Conservation (phyloP, 176 grass and related monocot species). For the Echinochloa phyllopogon region DNA sequence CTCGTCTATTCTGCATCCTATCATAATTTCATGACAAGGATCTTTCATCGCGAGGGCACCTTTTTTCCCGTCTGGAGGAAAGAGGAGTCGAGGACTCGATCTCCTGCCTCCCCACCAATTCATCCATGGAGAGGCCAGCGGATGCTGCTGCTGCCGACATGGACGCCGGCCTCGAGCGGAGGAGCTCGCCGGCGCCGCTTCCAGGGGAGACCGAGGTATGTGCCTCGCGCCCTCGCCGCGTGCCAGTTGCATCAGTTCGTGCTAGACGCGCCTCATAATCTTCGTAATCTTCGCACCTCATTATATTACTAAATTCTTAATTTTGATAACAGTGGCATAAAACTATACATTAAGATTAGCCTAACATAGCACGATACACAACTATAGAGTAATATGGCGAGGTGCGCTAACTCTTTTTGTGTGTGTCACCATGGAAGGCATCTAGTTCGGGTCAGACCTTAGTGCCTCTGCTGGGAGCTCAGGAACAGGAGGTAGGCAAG, state of each 20-base stretch:
- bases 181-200: background rate
- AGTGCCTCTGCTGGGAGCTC: background rate
- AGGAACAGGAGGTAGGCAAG: background rate
- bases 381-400: background rate
- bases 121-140: background rate
- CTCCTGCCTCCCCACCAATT: background rate
- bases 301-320: no score
- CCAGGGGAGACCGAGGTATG: conserved; percentile 29
- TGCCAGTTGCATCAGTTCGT: background rate
- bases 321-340: no score
- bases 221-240: background rate
- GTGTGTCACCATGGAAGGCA: background rate
- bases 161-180: conserved; percentile 30
- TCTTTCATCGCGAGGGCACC: no score
- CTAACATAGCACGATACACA: background rate
- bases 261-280: no score
- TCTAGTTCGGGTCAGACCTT: background rate
- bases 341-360: no score
- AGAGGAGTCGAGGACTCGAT: no score
- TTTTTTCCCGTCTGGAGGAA: no score
- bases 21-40: no score
- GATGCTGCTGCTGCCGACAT: background rate
- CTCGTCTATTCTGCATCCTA: background rate
- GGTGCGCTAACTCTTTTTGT: background rate
- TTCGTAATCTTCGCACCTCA: no score